Percentiles rank a stretch among this genome's conserved stretches.
These are phyloP conservation scores for Globisporangium emineosum DNA, from an alignment of 352 stramenopile genomes.

Conservation along the genomic window DNA sequence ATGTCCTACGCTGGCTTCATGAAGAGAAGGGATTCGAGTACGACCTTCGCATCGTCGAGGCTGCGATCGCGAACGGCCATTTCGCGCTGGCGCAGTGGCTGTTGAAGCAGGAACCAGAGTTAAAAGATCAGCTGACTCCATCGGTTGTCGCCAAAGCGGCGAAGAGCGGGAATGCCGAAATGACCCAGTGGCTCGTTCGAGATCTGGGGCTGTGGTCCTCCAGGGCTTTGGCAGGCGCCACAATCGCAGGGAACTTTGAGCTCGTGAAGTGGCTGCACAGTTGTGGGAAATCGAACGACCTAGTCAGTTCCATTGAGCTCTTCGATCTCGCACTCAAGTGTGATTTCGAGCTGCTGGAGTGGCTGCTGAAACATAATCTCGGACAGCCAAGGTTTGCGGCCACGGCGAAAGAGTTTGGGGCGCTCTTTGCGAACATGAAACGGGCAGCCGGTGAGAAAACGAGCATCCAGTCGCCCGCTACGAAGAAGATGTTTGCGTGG, in stretches of 20 bases:
- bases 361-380: slow-evolving; percentile 24
- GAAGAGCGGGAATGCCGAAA: slow-evolving; percentile 22
- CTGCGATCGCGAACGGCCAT: slow-evolving; percentile 30
- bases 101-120: slow-evolving; percentile 15
- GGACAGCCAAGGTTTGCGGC: slow-evolving; percentile 15
- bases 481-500: slow-evolving; percentile 27
- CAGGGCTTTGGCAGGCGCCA: slow-evolving; percentile 23
- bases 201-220: slow-evolving; percentile 29
- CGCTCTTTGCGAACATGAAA: slow-evolving; percentile 20
- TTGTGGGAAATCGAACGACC: slow-evolving; percentile 15
- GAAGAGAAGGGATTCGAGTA: slow-evolving; percentile 26
- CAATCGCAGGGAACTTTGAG: slow-evolving; percentile 25
- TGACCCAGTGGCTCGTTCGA: slow-evolving; percentile 31
- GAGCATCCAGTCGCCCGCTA: not conserved
- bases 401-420: not conserved
- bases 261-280: slow-evolving; percentile 31
- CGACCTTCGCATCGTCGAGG: slow-evolving; percentile 29
- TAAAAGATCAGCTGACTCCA: slow-evolving; percentile 14
- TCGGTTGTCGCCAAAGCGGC: slow-evolving; percentile 26
- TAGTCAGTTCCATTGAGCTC: slow-evolving; percentile 25
- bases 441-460: not conserved
- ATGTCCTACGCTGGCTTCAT: slow-evolving; percentile 32
- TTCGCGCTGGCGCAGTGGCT: slow-evolving; percentile 33
- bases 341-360: slow-evolving; percentile 31
- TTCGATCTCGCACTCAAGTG: slow-evolving; percentile 19